These are phyloP conservation scores for Vararia minispora DNA, from an alignment of 768 basidiomycete species.

Conservation along the genomic window DNA sequence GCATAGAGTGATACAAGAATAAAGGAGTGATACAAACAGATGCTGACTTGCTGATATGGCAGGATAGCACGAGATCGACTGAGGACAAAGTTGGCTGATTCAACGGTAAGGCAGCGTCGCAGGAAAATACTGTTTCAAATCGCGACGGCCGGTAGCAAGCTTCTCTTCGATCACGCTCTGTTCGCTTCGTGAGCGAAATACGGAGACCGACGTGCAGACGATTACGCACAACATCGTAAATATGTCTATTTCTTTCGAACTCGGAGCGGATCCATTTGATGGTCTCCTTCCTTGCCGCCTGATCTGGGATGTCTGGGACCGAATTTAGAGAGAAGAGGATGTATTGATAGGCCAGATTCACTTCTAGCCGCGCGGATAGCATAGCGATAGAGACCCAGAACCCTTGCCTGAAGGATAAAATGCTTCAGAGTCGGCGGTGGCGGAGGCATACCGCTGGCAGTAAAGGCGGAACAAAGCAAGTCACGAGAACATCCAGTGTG, in stretches of 20 bases:
- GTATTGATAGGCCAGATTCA: slow-evolving; percentile 22
- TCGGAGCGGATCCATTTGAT: slow-evolving; percentile 63
- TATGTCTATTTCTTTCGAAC: slow-evolving; percentile 49
- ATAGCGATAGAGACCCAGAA: slow-evolving; percentile 50
- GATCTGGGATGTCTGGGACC: slow-evolving; percentile 49
- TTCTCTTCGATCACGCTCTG: slow-evolving; percentile 54
- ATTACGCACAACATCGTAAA: slow-evolving; percentile 43
- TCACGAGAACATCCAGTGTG: too few relatives aligned
- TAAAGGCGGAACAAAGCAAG: too few relatives aligned
- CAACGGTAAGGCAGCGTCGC: slow-evolving; percentile 2
- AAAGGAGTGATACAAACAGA: too few relatives aligned
- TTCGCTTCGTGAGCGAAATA: not conserved
- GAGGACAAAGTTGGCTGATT: slow-evolving; percentile 1
- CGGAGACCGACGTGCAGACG: slow-evolving; percentile 1
- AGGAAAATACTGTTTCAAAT: slow-evolving; percentile 50
- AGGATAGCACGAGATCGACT: slow-evolving; percentile 1
- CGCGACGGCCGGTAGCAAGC: slow-evolving; percentile 42
- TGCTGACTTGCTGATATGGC: not conserved
- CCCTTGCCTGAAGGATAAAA: slow-evolving; percentile 58
- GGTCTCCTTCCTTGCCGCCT: slow-evolving; percentile 49
- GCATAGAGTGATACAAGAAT: too few relatives aligned
- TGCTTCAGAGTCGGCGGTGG: slow-evolving; percentile 50
- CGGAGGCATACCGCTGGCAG: too few relatives aligned
- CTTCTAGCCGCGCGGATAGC: slow-evolving; percentile 63
- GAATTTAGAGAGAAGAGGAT: slow-evolving; percentile 4